Evolutionary conservation across 192 early-diverging fungal genomes (phyloP), one percentile per base, ranked within the genome.

Genomic region (Podila minutissima): DNA sequence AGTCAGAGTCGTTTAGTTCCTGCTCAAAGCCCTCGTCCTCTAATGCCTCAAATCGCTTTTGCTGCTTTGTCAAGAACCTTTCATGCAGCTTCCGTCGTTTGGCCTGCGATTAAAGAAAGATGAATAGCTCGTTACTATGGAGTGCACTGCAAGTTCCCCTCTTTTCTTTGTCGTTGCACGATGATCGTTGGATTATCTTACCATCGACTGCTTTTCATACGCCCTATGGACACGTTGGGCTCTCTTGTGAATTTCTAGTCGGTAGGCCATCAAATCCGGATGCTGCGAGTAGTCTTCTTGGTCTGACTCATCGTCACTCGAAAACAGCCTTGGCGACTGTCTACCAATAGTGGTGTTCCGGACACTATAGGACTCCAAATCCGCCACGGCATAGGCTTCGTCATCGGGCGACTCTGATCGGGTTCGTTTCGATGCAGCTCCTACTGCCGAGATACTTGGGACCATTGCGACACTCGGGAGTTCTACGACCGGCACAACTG

Each of bases 1-100:
- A 72, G 61, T 24, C 24, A 10, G 24, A 7, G 60, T 63, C 64
- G 35, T 60, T 70, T 35, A 73, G 70, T 9, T 77, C 75, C 1
- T 73, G 65, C 38, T 65, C 35, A 2, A 33, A 17, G 11, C 63
- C 73, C 2, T 2, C 31, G 37, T 62, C 17, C 6, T 11, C 53
- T 37, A 58, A 64, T 7, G 51, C 57, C 29, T 67, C 75, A 24
- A 72, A 24, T 10, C 75, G 69, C 46, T 58, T 71, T 51, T 67
- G 69, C 53, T 78, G 75, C 38, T 78, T 78, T 5, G 48, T 65
- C 64, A 78, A 58, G 33, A 72, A 78, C 60, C 71, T 78, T 59
- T 78, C 75, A 58, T 78, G 75, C 28, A 78, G 37, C 64, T 72
- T 78, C 69, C 69, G 63, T n/a, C 75, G 69, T 26, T 78, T 78